These are phyloP conservation scores for Epithele typhae DNA, from an alignment of 768 basidiomycete genomes.

Conservation along the genomic window DNA sequence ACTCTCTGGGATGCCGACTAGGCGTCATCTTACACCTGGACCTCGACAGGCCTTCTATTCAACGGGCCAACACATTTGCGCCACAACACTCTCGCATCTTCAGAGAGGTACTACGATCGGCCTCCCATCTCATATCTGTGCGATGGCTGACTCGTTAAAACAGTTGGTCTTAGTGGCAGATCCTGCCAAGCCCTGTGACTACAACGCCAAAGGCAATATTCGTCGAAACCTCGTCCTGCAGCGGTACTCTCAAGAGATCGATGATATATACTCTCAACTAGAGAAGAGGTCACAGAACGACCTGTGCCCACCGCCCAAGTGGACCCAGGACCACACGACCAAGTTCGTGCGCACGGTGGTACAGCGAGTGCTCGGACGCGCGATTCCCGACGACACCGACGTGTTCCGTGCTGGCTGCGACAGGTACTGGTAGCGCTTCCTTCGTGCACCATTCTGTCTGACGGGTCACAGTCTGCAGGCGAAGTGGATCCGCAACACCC, in stretches of 20 bases:
- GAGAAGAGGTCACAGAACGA: constrained; percentile 19
- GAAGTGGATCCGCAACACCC: constrained; percentile 27
- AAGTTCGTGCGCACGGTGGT: constrained; percentile 15
- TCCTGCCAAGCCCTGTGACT: constrained; percentile 10
- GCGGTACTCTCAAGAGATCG: constrained; percentile 17
- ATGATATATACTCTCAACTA: constrained; percentile 12
- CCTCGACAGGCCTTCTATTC: constrained; percentile 26
- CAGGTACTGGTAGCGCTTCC: constrained; percentile 11
- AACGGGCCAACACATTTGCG: constrained; percentile 32
- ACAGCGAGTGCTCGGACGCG: constrained; percentile 8
- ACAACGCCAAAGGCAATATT: constrained; percentile 21
- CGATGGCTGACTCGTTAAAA: neutral
- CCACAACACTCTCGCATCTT: constrained; percentile 37
- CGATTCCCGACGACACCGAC: constrained; percentile 13
- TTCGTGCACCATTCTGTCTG: neutral
- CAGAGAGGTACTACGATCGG: constrained; percentile 10
- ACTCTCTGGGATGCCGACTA: neutral
- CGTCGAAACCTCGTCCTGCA: constrained; percentile 22
- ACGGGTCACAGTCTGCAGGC: constrained; percentile 25
- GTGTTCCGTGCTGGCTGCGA: constrained; percentile 22
- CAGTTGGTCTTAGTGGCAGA: constrained; percentile 13
- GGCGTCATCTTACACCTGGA: too few species aligned
- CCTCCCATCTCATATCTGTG: neutral
- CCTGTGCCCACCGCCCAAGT: constrained; percentile 8
- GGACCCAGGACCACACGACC: constrained; percentile 7